Conservation (phyloP, 306 rosid species). For the Trifolium dubium region DNA sequence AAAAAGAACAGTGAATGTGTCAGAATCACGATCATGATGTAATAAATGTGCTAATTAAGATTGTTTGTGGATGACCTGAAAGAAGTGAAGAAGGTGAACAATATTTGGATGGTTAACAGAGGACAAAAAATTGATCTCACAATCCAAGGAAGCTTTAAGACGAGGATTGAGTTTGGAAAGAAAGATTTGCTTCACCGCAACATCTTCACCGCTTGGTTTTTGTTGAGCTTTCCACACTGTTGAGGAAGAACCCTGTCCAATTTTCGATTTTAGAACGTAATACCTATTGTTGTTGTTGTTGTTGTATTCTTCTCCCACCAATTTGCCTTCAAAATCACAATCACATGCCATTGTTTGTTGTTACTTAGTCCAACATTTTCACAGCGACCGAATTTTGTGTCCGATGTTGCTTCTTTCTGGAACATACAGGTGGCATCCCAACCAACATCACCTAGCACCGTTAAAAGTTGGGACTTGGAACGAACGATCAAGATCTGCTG, state of each 20-base stretch:
- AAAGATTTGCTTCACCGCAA: slow-evolving; percentile 62
- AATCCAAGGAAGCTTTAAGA: slow-evolving; percentile 48
- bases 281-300: background rate
- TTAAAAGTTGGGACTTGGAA: no score
- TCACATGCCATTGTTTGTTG: background rate
- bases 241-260: slow-evolving; percentile 50
- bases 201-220: slow-evolving; percentile 39
- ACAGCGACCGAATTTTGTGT: background rate
- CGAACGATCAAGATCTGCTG: no score
- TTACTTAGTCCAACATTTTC: background rate
- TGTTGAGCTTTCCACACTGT: slow-evolving; percentile 58
- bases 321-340: background rate
- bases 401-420: background rate
- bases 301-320: background rate
- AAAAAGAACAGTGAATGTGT: no score
- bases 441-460: background rate
- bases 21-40: no score
- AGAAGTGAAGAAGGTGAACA: slow-evolving; percentile 52
- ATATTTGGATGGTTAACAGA: slow-evolving; percentile 66
- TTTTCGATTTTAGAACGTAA: background rate
- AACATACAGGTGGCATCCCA: background rate
- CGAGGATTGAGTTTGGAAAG: slow-evolving; percentile 54
- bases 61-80: slow-evolving; percentile 44
- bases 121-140: slow-evolving; percentile 61
- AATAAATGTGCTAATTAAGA: no score